phyloP scores from a whole-genome alignment of 441 rosid genomes.

The Gossypium laxum region DNA sequence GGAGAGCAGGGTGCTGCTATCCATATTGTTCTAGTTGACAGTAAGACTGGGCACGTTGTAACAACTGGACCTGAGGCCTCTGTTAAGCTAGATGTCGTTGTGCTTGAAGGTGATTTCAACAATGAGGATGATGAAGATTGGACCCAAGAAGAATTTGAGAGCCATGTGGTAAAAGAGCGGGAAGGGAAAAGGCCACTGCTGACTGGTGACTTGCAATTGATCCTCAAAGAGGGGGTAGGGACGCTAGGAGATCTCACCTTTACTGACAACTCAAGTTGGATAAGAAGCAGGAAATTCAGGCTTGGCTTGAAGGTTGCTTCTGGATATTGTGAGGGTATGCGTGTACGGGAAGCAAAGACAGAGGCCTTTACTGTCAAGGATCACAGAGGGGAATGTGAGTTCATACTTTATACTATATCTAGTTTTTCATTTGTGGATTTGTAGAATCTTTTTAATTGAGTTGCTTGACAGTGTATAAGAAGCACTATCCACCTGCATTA shows the following conservation, averaged over 20 bases:
- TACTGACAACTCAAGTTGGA: conserved; percentile 98
- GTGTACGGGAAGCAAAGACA: conserved; percentile 87
- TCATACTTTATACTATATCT: background rate
- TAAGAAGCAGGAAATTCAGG: conserved; percentile 89
- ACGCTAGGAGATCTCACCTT: conserved; percentile 81
- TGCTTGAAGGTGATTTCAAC: conserved; percentile 94
- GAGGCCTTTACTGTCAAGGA: conserved; percentile 96
- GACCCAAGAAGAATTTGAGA: conserved; percentile 87
- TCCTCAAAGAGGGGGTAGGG: conserved; percentile 95
- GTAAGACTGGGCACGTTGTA: conserved; percentile 53
- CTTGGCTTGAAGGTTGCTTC: conserved; percentile 73
- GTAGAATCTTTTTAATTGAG: background rate
- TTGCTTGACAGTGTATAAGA: conserved; percentile 70
- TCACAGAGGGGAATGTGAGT: conserved; percentile 91
- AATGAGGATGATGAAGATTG: conserved; percentile 84
- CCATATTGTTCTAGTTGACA: conserved; percentile 70
- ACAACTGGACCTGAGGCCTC: conserved; percentile 76
- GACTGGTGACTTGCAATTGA: conserved; percentile 73
- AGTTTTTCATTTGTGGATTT: conserved; percentile 6
- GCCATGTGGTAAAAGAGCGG: conserved; percentile 90
- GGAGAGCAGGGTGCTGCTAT: conserved; percentile 97
- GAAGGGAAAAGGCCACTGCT: conserved; percentile 94
- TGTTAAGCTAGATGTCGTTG: conserved; percentile 69
- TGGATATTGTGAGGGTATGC: conserved; percentile 71
- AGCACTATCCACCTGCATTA: conserved; percentile 90